Percentiles rank a stretch among this genome's conserved stretches.
Evolutionary conservation across 1,139 yeast species (phyloP).

Genomic region (Debaryomyces nepalensis): DNA sequence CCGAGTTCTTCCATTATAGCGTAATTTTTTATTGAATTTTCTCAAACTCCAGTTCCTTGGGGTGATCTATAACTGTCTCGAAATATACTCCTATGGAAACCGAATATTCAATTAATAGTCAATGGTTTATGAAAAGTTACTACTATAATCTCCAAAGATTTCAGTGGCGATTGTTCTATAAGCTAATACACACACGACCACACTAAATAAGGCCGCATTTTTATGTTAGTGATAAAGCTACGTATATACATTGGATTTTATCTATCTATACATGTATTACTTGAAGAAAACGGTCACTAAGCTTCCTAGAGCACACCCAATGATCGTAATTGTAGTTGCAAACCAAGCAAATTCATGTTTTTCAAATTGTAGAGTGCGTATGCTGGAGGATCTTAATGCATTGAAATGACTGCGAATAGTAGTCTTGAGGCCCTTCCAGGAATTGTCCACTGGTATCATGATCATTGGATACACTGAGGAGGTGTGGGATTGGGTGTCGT

Average conservation of each 20-base stretch:
- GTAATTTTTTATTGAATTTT: not conserved
- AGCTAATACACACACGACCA: constrained; percentile 9
- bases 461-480: constrained; percentile 3
- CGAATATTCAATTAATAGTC: constrained; percentile 6
- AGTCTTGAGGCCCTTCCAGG: constrained; percentile 24
- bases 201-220: constrained; percentile 1
- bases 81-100: not conserved
- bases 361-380: constrained; percentile 25
- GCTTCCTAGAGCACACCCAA: constrained; percentile 32
- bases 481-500: not conserved
- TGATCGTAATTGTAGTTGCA: constrained; percentile 21
- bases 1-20: constrained; percentile 36
- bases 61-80: constrained; percentile 1
- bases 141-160: constrained; percentile 8
- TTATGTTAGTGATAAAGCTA: constrained; percentile 17
- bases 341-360: constrained; percentile 32
- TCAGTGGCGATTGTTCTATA: constrained; percentile 9
- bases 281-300: constrained; percentile 22
- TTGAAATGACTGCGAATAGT: constrained; percentile 21
- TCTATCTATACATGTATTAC: constrained; percentile 14
- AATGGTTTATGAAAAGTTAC: not conserved
- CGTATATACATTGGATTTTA: constrained; percentile 12
- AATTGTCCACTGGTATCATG: constrained; percentile 10
- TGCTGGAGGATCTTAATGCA: constrained; percentile 25
- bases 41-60: constrained; percentile 2